Conservation (phyloP, 768 basidiomycete species). For the Mycena rebaudengoi region DNA sequence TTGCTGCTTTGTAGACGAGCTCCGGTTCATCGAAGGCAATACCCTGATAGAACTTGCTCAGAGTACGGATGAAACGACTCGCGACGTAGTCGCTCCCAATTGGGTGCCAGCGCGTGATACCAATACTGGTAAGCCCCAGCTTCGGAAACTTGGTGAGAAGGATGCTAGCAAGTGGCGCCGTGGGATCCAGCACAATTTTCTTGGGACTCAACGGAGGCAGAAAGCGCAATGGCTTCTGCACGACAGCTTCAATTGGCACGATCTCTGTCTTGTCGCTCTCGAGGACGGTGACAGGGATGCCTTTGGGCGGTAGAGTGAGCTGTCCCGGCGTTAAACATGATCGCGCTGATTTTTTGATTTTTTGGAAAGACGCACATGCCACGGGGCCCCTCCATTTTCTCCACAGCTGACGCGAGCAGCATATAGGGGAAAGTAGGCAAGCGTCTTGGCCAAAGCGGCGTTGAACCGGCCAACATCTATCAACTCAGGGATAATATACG, state of each 20-base stretch:
- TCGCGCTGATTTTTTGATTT: not conserved
- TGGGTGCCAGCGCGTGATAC: constrained; percentile 16
- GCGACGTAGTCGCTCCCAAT: constrained; percentile 20
- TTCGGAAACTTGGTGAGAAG: constrained; percentile 12
- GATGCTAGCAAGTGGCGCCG: constrained; percentile 5
- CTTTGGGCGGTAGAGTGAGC: constrained; percentile 10
- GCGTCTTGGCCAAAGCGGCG: not conserved
- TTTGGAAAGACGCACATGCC: not conserved
- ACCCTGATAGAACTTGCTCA: constrained; percentile 4
- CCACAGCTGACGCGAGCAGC: constrained; percentile 8
- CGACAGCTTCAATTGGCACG: constrained; percentile 10
- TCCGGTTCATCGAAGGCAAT: not conserved
- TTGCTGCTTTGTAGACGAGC: not conserved
- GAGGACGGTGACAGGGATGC: constrained; percentile 9
- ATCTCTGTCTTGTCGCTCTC: not conserved
- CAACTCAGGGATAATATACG: constrained; percentile 10
- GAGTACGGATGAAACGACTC: constrained; percentile 11
- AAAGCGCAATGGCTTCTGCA: constrained; percentile 14
- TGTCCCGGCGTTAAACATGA: not conserved
- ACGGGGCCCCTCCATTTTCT: not conserved
- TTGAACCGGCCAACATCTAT: constrained; percentile 5
- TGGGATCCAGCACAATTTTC: constrained; percentile 3
- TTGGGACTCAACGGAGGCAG: constrained; percentile 1
- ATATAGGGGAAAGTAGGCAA: constrained; percentile 10
- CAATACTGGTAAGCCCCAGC: constrained; percentile 4